Base-by-base conservation (phyloP, 2,329 filamentous ascomycete genomes). In the Aspergillus sp. region DNA sequence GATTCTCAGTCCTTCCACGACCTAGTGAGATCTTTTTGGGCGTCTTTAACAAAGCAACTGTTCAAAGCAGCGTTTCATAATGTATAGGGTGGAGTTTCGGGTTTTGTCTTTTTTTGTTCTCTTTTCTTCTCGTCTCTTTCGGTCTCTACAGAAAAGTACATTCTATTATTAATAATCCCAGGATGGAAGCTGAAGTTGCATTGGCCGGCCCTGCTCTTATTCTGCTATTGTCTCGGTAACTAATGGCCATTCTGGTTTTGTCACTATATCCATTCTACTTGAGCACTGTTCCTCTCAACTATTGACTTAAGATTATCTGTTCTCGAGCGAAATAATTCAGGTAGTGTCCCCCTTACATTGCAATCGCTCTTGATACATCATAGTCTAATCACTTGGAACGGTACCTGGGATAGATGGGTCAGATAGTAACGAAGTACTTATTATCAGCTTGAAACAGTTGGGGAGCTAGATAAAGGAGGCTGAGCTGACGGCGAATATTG, bases 81-180 rank as follows among this genome's bases (percentile, higher is more conserved):
- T 53, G n/a, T 32, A 39, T 38, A 47, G 22, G 49, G 26, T n/a
- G 51, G 43, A 53, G 51, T 53, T 43, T 45, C 8, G 51, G 51
- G 30, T 32, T 48, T 20, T 39, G 41, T 45, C 26, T 22, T 36
- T 17, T 44, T 42, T 12, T 13, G 6, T 26, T 12, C 44, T 22
- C 17, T 18, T 30, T 53, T 20, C 13, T 24, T 18, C 26, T 30
- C 26, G 9, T 38, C 18, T 18, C 5, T 53, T 26, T 45, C 32
- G 41, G 30, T 34, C 32, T 45, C 12, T 38, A 32, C 48, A 32
- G 43, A 51, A 42, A 36, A 18, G 38, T 43, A 42, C 24, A 36
- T n/a, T 43, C 18, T 51, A 15, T 20, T 26, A 51, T 42, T 43
- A 36, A 32, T 41, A 18, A 15, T 42, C 32, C 9, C 17, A 42